phyloP scores from a whole-genome alignment of 768 basidiomycete genomes.

The Solioccasus polychromus region DNA sequence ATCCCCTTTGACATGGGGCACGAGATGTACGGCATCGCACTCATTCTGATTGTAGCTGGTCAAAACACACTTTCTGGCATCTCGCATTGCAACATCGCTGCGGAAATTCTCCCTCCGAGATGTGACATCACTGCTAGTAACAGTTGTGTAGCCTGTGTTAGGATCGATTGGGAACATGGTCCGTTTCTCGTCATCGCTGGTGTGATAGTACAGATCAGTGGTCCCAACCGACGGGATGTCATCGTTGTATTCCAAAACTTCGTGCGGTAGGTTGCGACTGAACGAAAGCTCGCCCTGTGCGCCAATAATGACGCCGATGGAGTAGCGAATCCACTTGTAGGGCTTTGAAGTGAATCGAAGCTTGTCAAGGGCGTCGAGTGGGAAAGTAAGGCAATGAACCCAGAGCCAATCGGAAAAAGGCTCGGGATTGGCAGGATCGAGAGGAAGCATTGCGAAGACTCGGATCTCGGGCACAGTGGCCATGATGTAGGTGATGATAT shows the following conservation, averaged over 20 bases:
- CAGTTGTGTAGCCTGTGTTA: not conserved
- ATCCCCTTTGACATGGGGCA: conserved; percentile 5
- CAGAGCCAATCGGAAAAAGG: not conserved
- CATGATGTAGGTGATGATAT: too few species aligned
- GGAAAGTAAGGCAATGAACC: conserved; percentile 1
- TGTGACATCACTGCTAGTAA: not conserved
- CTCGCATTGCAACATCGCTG: not conserved
- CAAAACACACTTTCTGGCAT: conserved; percentile 2
- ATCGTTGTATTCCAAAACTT: not conserved
- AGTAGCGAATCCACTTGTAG: conserved; percentile 8
- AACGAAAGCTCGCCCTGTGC: too few species aligned
- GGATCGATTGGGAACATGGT: conserved; percentile 5
- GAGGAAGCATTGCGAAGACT: not conserved
- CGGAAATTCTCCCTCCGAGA: not conserved
- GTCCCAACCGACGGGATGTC: not conserved
- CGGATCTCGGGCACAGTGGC: too few species aligned
- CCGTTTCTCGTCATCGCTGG: not conserved
- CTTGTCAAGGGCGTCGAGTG: not conserved
- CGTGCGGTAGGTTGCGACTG: not conserved
- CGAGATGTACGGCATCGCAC: conserved; percentile 6
- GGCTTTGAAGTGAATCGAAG: not conserved
- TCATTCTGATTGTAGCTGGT: accelerated
- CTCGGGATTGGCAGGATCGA: not conserved
- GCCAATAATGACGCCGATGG: conserved; percentile 1
- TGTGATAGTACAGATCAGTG: conserved; percentile 4